Evolutionary conservation across 139 green algal species (phyloP).

Genomic region (Eudorina sp.): DNA sequence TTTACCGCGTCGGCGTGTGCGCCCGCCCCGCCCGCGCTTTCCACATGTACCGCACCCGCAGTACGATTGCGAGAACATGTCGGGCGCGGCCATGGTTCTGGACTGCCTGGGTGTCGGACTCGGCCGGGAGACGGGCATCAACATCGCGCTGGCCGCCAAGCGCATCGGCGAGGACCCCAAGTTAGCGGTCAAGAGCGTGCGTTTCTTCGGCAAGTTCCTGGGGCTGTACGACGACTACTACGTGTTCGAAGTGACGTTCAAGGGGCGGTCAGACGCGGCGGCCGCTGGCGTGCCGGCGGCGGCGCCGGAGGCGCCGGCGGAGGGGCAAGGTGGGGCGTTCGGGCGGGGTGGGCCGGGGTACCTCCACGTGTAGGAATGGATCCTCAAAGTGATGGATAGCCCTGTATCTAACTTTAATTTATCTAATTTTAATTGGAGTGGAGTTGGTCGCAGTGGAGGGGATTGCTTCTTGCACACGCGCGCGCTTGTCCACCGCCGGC

Average conservation of each 20-base stretch:
- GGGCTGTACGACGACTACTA: slow-evolving; percentile 86
- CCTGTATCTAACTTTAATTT: too few relatives aligned
- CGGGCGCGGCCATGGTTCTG: slow-evolving; percentile 72
- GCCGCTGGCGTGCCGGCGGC: slow-evolving; percentile 41
- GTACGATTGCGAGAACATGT: slow-evolving; percentile 83
- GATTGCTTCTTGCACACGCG: too few relatives aligned
- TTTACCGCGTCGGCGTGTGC: too few relatives aligned
- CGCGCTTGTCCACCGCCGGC: too few relatives aligned
- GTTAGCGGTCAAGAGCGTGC: slow-evolving; percentile 49
- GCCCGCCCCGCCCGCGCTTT: too few relatives aligned
- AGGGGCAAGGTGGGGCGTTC: slow-evolving; percentile 20
- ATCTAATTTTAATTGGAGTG: too few relatives aligned
- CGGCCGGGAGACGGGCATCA: slow-evolving; percentile 71
- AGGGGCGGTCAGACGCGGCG: slow-evolving; percentile 9
- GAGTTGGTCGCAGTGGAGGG: too few relatives aligned
- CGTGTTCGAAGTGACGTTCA: slow-evolving; percentile 88
- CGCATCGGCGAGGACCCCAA: slow-evolving; percentile 83
- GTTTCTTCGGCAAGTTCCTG: slow-evolving; percentile 90
- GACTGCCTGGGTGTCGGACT: slow-evolving; percentile 81
- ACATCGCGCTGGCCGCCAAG: slow-evolving; percentile 80
- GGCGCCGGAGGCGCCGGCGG: not conserved
- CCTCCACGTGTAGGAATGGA: too few relatives aligned
- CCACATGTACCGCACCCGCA: too few relatives aligned
- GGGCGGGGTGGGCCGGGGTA: too few relatives aligned
- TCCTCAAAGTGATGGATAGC: too few relatives aligned